Evolutionary conservation across 2,329 filamentous ascomycete species (phyloP).

Genomic region (Tolypocladium tundrense): DNA sequence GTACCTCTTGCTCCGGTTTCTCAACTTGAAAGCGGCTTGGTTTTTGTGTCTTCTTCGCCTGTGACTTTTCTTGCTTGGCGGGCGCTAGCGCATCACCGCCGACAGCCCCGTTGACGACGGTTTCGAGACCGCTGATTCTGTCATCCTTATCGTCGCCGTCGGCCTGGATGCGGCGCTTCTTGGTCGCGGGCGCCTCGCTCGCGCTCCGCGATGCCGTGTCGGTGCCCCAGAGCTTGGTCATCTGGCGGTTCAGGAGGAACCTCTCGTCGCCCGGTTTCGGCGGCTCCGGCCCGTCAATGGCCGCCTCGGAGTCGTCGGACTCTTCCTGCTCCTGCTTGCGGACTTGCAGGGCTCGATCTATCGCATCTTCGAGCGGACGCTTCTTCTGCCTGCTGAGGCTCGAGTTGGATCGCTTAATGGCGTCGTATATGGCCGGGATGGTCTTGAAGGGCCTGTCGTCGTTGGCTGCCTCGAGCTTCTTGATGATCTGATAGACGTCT

Average conservation of each 20-base stretch:
- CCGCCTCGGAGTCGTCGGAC: conserved; percentile 41
- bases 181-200: conserved; percentile 14
- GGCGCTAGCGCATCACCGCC: not conserved
- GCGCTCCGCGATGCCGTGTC: conserved; percentile 5
- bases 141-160: conserved; percentile 14
- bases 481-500: conserved; percentile 70
- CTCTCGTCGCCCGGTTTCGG: conserved; percentile 21
- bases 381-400: conserved; percentile 76
- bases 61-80: conserved; percentile 16
- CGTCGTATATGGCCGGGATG: conserved; percentile 59
- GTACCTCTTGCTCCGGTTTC: conserved; percentile 8
- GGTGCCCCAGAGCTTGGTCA: conserved; percentile 28
- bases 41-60: conserved; percentile 19
- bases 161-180: conserved; percentile 22
- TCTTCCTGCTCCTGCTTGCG: conserved; percentile 57
- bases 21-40: conserved; percentile 20
- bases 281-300: conserved; percentile 29
- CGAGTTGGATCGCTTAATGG: conserved; percentile 78
- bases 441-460: conserved; percentile 37
- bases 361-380: conserved; percentile 69
- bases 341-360: conserved; percentile 70
- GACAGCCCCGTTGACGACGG: not conserved
- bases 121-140: conserved; percentile 2
- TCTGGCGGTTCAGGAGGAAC: conserved; percentile 30
- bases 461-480: conserved; percentile 62